These are phyloP conservation scores for Echria macrotheca DNA, from an alignment of 495 filamentous ascomycete genomes.

Conservation along the genomic window DNA sequence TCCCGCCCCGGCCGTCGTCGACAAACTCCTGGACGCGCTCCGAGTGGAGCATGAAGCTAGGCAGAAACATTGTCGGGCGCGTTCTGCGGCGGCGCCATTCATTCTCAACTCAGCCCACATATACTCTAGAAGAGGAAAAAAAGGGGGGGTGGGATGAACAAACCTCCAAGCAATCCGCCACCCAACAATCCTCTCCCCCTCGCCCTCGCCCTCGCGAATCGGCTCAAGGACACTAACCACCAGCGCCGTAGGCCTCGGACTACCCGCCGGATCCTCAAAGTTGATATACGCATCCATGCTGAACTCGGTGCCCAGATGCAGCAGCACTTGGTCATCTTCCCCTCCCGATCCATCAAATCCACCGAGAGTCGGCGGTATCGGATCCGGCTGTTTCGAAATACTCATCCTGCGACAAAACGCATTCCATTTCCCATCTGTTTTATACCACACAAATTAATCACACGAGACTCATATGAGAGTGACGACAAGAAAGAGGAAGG, in stretches of 20 bases:
- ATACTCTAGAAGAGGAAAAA: no score
- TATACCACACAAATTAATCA: no score
- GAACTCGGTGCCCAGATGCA: slow-evolving; percentile 25
- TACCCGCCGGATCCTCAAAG: background rate
- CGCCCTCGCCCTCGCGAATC: slow-evolving; percentile 14
- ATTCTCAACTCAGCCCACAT: no score
- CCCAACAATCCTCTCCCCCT: slow-evolving; percentile 15
- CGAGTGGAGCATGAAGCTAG: slow-evolving; percentile 24
- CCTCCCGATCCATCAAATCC: no score
- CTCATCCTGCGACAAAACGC: slow-evolving; percentile 30
- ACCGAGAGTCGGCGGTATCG: no score
- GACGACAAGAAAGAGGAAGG: background rate
- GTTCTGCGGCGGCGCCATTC: no score
- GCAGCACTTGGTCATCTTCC: no score
- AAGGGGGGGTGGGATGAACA: no score
- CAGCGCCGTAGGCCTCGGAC: slow-evolving; percentile 12
- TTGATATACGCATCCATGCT: slow-evolving; percentile 30
- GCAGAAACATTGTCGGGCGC: slow-evolving; percentile 11
- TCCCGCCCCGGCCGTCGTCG: slow-evolving; percentile 10
- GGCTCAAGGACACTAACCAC: slow-evolving; percentile 28
- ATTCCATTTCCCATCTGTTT: slow-evolving; percentile 35
- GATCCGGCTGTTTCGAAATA: no score
- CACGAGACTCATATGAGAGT: no score
- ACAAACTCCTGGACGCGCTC: slow-evolving; percentile 38
- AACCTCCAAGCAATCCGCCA: slow-evolving; percentile 31